These are phyloP conservation scores for Arachnomyces sp. DNA, from an alignment of 2,329 filamentous ascomycete genomes.

Conservation along the genomic window DNA sequence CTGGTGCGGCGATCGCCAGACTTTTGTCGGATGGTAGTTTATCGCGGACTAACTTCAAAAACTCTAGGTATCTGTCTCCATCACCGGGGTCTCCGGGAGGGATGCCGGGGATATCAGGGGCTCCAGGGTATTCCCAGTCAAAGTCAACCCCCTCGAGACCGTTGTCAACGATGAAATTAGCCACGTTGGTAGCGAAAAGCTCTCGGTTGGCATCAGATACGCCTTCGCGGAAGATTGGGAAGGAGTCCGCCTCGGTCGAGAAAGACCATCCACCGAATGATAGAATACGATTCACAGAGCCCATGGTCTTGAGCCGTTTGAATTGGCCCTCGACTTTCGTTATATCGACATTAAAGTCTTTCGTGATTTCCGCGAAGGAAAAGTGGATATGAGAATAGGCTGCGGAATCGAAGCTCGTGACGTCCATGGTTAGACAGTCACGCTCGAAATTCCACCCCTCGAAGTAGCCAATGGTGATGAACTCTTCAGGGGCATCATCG, in stretches of 20 bases:
- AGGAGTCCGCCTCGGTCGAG: constrained; percentile 28
- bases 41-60: constrained; percentile 17
- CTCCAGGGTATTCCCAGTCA: constrained; percentile 33
- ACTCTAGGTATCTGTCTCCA: constrained; percentile 25
- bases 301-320: constrained; percentile 1
- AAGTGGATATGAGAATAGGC: constrained; percentile 29
- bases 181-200: constrained; percentile 27
- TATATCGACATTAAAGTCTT: constrained; percentile 23
- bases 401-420: constrained; percentile 13
- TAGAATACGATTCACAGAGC: constrained; percentile 26
- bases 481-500: constrained; percentile 14
- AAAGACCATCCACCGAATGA: constrained; percentile 38
- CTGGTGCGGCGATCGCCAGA: constrained; percentile 19
- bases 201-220: constrained; percentile 30
- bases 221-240: constrained; percentile 30
- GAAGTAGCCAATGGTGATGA: constrained; percentile 23
- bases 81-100: constrained; percentile 21
- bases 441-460: constrained; percentile 23
- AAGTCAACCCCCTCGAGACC: constrained; percentile 33
- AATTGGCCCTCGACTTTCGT: constrained; percentile 11
- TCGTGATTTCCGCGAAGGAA: constrained; percentile 26
- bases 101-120: constrained; percentile 29
- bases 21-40: constrained; percentile 13
- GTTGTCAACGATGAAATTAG: constrained; percentile 33
- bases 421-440: constrained; percentile 21